Percentiles rank a stretch among this genome's conserved stretches.
Conservation (phyloP, 768 basidiomycete genomes). For the Trametes coccinea region DNA sequence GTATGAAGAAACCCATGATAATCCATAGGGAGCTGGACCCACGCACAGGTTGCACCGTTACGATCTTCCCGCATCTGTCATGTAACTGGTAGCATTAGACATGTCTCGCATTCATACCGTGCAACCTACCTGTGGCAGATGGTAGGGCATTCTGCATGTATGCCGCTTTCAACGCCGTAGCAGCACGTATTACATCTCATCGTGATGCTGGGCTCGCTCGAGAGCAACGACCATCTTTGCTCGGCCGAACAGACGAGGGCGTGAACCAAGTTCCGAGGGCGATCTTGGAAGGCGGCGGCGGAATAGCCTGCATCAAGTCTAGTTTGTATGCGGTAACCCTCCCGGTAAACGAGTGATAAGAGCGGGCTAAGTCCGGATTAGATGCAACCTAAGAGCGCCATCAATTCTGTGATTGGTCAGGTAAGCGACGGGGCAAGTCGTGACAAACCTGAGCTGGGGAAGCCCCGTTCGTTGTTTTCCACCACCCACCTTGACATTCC, state of each 20-base stretch:
- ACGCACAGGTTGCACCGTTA: no score
- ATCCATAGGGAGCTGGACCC: not conserved
- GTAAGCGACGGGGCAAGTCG: constrained; percentile 10
- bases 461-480: constrained; percentile 23
- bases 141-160: no score
- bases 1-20: not conserved
- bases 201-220: no score
- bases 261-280: no score
- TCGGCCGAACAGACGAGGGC: no score
- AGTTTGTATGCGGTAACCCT: not conserved
- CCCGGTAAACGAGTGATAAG: constrained; percentile 1
- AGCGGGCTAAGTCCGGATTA: not conserved
- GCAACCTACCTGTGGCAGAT: no score
- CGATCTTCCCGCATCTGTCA: no score
- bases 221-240: no score
- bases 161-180: no score
- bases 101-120: constrained; percentile 1
- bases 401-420: constrained; percentile 20
- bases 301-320: not conserved
- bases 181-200: no score
- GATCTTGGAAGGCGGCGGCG: not conserved
- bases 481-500: constrained; percentile 22
- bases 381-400: constrained; percentile 2
- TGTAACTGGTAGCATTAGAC: not conserved
- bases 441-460: constrained; percentile 20